These are phyloP conservation scores for Aulographum hederae DNA, from an alignment of 2,329 filamentous ascomycete species.

Conservation along the genomic window DNA sequence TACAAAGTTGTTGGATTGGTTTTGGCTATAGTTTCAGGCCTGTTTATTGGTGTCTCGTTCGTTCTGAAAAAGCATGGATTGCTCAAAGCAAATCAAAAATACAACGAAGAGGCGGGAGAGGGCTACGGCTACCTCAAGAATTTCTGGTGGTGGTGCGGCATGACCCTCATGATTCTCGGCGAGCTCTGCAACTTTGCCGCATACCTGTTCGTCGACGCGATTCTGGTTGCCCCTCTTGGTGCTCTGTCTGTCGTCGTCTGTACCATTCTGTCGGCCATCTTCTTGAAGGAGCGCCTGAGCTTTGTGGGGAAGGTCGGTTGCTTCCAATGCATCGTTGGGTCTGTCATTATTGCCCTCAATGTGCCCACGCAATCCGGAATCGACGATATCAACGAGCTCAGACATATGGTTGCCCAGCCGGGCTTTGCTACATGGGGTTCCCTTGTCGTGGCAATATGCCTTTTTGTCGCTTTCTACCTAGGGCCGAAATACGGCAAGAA, in stretches of 20 bases:
- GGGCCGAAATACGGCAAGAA: conserved; percentile 85
- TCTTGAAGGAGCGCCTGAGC: conserved; percentile 85
- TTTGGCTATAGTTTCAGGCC: conserved; percentile 68
- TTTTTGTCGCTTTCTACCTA: conserved; percentile 58
- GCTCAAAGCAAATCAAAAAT: conserved; percentile 85
- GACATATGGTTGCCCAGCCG: conserved; percentile 66
- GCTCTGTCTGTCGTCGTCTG: conserved; percentile 85
- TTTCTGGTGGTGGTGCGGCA: conserved; percentile 82
- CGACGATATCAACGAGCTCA: conserved; percentile 78
- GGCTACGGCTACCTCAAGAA: conserved; percentile 97
- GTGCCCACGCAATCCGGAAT: conserved; percentile 76
- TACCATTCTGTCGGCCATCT: conserved; percentile 79
- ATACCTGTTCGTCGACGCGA: conserved; percentile 92
- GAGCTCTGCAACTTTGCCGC: conserved; percentile 96
- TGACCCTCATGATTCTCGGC: conserved; percentile 92
- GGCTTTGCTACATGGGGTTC: conserved; percentile 77
- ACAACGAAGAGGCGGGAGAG: conserved; percentile 87
- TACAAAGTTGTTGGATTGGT: conserved; percentile 81
- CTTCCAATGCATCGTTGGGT: conserved; percentile 86
- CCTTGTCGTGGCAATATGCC: conserved; percentile 56
- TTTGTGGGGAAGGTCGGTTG: conserved; percentile 93
- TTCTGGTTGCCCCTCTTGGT: conserved; percentile 81
- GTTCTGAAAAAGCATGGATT: conserved; percentile 89
- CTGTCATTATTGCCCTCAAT: conserved; percentile 86
- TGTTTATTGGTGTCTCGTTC: conserved; percentile 90